A percentile compares a stretch with the other conserved stretches of the same genome.
These are phyloP conservation scores for Nidularia pulvinata DNA, from an alignment of 768 basidiomycete genomes.

Conservation along the genomic window DNA sequence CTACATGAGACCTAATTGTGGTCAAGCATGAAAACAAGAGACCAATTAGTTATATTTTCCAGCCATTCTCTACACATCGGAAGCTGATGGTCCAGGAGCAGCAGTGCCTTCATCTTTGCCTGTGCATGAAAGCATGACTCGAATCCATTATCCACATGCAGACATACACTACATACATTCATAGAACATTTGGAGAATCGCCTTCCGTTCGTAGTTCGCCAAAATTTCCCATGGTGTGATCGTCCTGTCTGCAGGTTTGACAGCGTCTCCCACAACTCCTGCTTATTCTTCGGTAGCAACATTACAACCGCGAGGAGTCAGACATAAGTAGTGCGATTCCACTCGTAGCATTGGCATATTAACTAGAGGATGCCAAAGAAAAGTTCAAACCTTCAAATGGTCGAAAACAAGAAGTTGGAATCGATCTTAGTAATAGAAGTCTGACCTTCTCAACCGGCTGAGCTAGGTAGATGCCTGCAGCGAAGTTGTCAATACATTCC, in stretches of 20 bases:
- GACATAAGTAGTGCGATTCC: conserved; percentile 82
- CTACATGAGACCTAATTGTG: too few relatives aligned
- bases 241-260: conserved; percentile 87
- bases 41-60: neutral
- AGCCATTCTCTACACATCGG: conserved; percentile 34
- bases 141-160: neutral
- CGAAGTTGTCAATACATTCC: too few relatives aligned
- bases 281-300: conserved; percentile 78
- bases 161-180: conserved; percentile 57
- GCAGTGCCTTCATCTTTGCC: conserved; percentile 78
- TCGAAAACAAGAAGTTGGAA: too few relatives aligned
- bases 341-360: conserved; percentile 87
- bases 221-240: conserved; percentile 79
- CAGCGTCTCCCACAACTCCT: conserved; percentile 89
- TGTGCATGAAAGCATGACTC: conserved; percentile 21
- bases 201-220: conserved; percentile 39
- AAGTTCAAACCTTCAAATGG: conserved; percentile 13
- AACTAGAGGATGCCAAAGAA: conserved; percentile 76
- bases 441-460: too few relatives aligned
- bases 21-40: neutral
- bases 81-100: conserved; percentile 56
- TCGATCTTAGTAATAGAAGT: too few relatives aligned
- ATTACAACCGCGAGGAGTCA: conserved; percentile 75
- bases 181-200: conserved; percentile 85
- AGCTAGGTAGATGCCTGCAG: too few relatives aligned